Evolutionary conservation across 208 protist genomes (phyloP).

Genomic region (Acanthamoeba lenticulata): DNA sequence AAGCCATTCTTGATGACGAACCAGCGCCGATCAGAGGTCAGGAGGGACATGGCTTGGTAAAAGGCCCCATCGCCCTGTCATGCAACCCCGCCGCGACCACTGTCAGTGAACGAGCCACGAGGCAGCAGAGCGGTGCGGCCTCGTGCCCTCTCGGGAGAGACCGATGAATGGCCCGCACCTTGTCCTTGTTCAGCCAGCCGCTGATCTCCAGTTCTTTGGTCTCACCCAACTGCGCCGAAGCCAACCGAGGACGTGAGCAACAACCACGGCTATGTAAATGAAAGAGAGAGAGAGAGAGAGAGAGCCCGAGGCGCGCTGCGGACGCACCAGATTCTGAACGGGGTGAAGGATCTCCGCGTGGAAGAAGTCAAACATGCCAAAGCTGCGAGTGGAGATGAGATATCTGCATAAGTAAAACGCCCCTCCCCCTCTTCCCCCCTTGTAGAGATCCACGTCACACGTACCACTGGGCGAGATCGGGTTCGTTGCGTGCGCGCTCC

Average conservation of each 20-base stretch:
- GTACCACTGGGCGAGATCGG: neutral
- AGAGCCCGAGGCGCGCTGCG: neutral
- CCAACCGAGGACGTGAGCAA: neutral
- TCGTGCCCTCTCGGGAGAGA: neutral
- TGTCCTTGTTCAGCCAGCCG: slow-evolving; percentile 19
- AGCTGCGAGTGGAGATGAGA: neutral
- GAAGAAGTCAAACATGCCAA: slow-evolving; percentile 43
- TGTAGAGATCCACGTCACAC: neutral
- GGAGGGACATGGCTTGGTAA: neutral
- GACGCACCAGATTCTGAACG: neutral
- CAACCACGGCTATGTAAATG: too few species aligned
- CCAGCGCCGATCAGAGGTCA: neutral
- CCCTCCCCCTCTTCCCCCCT: too few species aligned
- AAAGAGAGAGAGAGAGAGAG: neutral
- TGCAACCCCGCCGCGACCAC: too few species aligned
- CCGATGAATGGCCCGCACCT: neutral
- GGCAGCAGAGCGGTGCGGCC: too few species aligned
- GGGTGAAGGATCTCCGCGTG: neutral
- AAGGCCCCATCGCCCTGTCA: neutral
- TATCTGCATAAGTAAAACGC: too few species aligned
- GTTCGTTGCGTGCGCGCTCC: neutral
- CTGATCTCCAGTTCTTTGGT: neutral
- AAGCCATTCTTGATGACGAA: slow-evolving; percentile 2
- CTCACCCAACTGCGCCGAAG: neutral
- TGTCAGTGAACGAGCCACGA: neutral